Conservation (phyloP, 1,284 basidiomycete genomes). For the Cryptococcus depauperatus region DNA sequence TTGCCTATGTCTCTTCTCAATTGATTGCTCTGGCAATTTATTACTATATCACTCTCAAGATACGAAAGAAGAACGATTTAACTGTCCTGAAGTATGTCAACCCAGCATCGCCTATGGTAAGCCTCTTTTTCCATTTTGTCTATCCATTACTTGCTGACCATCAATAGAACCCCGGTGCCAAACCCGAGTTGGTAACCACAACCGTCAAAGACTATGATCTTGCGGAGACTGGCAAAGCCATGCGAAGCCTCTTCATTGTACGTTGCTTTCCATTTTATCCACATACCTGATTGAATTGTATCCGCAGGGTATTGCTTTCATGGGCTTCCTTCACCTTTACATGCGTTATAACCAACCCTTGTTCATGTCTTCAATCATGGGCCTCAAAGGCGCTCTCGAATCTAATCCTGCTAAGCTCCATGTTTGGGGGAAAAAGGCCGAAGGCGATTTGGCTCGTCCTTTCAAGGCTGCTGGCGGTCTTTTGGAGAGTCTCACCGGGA, state of each 20-base stretch:
- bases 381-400: slow-evolving; percentile 75
- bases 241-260: slow-evolving; percentile 61
- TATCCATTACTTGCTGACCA: background rate
- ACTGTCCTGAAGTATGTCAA: slow-evolving; percentile 83
- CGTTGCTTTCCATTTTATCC: slow-evolving; percentile 6
- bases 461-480: slow-evolving; percentile 70
- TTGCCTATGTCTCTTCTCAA: slow-evolving; percentile 68
- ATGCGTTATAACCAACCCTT: slow-evolving; percentile 79
- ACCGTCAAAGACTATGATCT: slow-evolving; percentile 93
- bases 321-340: slow-evolving; percentile 80
- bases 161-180: slow-evolving; percentile 55
- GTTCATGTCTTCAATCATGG: slow-evolving; percentile 86
- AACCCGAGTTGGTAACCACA: slow-evolving; percentile 77
- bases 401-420: slow-evolving; percentile 73
- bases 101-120: slow-evolving; percentile 46
- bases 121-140: slow-evolving; percentile 5
- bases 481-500: slow-evolving; percentile 50
- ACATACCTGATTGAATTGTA: background rate
- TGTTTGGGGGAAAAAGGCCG: slow-evolving; percentile 64
- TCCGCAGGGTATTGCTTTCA: slow-evolving; percentile 63
- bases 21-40: slow-evolving; percentile 31
- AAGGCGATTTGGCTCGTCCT: slow-evolving; percentile 82
- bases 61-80: slow-evolving; percentile 85
- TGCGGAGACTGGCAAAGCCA: slow-evolving; percentile 74
- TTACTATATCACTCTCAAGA: slow-evolving; percentile 37